These are phyloP conservation scores for Pichia californica DNA, from an alignment of 805 yeast species.

Conservation along the genomic window DNA sequence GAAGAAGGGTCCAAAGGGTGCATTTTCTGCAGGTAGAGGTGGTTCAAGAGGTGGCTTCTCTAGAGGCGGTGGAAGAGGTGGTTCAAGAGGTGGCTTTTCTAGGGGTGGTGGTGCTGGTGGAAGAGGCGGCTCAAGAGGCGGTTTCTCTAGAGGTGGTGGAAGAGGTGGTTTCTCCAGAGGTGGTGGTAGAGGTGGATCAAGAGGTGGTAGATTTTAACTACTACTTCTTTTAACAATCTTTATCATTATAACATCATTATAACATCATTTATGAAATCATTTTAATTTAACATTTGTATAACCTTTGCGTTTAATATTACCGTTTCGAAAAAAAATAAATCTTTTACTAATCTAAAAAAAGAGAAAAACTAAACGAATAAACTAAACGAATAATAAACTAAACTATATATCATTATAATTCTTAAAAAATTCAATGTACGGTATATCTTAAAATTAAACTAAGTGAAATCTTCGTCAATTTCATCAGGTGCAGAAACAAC, in stretches of 20 bases:
- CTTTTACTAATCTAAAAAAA: too few species aligned
- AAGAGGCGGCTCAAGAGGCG: conserved; percentile 33
- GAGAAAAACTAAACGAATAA: too few species aligned
- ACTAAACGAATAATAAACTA: too few species aligned
- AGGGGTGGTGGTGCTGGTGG: conserved; percentile 11
- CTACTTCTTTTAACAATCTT: neutral
- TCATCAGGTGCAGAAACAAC: conserved; percentile 27
- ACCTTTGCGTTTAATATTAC: too few species aligned
- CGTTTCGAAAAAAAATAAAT: too few species aligned
- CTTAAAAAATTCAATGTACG: too few species aligned
- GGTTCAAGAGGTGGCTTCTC: conserved; percentile 38
- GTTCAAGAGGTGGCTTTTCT: conserved; percentile 16
- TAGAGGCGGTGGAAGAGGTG: conserved; percentile 34
- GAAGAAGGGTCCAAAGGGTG: conserved; percentile 55
- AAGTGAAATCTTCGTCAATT: conserved; percentile 32
- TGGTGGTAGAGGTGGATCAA: conserved; percentile 38
- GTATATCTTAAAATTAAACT: too few species aligned
- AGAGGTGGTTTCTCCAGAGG: conserved; percentile 40
- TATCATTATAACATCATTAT: too few species aligned
- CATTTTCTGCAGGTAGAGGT: conserved; percentile 38
- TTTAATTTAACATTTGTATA: too few species aligned
- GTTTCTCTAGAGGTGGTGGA: conserved; percentile 24
- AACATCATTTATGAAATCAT: too few species aligned
- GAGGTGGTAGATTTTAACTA: conserved; percentile 29
- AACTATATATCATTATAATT: too few species aligned